A percentile compares a stretch with the other conserved stretches of the same genome.
Conservation (phyloP, 306 rosid genomes). For the Herpetospermum pedunculosum region DNA sequence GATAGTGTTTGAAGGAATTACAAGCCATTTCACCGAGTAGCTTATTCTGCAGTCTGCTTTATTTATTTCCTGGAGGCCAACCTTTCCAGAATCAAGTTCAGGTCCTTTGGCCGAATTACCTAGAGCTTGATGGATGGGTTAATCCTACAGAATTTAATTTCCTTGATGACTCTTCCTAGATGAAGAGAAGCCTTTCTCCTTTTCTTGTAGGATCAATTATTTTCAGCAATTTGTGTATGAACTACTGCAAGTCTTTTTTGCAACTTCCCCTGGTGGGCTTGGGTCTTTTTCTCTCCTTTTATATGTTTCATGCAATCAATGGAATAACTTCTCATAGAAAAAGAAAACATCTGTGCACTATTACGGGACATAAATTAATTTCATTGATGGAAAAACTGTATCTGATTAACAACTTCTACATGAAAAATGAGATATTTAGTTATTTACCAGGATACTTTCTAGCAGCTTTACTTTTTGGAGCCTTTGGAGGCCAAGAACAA, state of each 20-base stretch:
- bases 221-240: not conserved
- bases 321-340: not conserved
- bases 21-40: not conserved
- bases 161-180: not conserved
- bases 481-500: constrained; percentile 68
- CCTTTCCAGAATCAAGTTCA: not conserved
- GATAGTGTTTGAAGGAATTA: not conserved
- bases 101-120: not conserved
- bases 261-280: not conserved
- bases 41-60: not conserved
- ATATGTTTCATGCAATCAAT: not conserved
- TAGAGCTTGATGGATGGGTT: too few species aligned
- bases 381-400: not conserved
- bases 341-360: not conserved
- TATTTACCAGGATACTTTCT: constrained; percentile 58
- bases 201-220: not conserved
- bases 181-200: not conserved
- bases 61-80: not conserved
- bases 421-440: constrained; percentile 11
- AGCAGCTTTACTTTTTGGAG: constrained; percentile 50
- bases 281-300: not conserved
- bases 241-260: not conserved
- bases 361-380: not conserved
- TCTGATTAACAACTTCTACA: not conserved
- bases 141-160: too few species aligned